These are phyloP conservation scores for Colletotrichum sp. DNA, from an alignment of 2,329 filamentous ascomycete genomes.

Conservation along the genomic window DNA sequence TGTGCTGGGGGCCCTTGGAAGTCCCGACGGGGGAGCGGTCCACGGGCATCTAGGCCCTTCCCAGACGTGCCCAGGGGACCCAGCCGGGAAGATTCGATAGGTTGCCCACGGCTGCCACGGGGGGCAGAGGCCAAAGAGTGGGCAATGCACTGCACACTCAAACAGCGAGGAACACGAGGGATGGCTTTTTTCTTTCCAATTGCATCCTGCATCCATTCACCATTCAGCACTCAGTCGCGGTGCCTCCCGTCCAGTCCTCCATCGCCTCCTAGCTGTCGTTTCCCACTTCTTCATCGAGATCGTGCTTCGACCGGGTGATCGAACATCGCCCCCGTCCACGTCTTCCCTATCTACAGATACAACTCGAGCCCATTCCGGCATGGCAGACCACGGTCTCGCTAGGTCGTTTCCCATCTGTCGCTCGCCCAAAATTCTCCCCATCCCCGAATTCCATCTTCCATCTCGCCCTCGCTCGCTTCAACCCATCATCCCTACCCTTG, in stretches of 20 bases:
- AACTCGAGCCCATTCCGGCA: neutral
- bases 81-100: neutral
- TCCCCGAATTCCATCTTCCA: neutral
- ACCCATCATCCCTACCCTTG: neutral
- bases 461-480: neutral
- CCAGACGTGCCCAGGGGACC: neutral
- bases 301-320: neutral
- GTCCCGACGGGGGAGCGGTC: constrained; percentile 14
- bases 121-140: neutral
- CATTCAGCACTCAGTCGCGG: neutral
- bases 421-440: neutral
- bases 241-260: neutral
- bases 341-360: neutral
- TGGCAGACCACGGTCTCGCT: neutral
- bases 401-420: neutral
- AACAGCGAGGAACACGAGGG: neutral
- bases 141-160: neutral
- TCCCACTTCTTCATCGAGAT: neutral
- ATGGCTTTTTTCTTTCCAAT: neutral
- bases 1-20: neutral
- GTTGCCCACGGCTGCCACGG: neutral
- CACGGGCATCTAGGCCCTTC: constrained; percentile 8
- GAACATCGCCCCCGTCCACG: neutral
- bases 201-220: neutral
- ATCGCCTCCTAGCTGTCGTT: neutral